phyloP scores from a whole-genome alignment of 1,139 yeast species.

The Zygoascus meyerae region DNA sequence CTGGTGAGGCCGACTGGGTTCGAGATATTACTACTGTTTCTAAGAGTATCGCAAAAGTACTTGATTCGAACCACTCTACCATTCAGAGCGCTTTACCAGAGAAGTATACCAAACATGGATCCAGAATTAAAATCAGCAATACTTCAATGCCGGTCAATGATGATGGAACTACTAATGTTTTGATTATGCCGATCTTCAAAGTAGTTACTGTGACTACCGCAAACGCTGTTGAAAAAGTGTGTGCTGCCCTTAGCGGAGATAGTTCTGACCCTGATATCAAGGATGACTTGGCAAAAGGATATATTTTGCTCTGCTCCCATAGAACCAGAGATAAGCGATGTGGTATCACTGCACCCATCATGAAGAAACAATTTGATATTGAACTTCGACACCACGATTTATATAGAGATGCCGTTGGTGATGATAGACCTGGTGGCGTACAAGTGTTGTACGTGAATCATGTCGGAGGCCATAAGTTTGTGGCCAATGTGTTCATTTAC shows the following conservation, averaged over 20 bases:
- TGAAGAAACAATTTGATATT: conserved; percentile 73
- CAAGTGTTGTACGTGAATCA: conserved; percentile 68
- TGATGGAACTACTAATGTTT: conserved; percentile 29
- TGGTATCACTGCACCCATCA: conserved; percentile 90
- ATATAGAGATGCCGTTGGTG: conserved; percentile 68
- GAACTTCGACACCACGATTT: conserved; percentile 64
- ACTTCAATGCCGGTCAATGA: conserved; percentile 29
- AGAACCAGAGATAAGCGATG: conserved; percentile 87
- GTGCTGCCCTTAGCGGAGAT: conserved; percentile 7
- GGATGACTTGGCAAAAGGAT: conserved; percentile 40
- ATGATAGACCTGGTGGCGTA: conserved; percentile 64
- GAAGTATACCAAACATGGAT: conserved; percentile 18
- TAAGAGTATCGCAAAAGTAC: conserved; percentile 47
- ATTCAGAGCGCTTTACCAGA: not conserved
- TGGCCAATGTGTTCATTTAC: conserved; percentile 81
- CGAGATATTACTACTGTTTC: conserved; percentile 60
- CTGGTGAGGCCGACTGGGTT: conserved; percentile 81
- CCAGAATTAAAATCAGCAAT: conserved; percentile 31
- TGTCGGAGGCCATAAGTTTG: conserved; percentile 92
- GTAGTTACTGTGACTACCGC: conserved; percentile 52
- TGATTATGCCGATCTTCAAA: conserved; percentile 74
- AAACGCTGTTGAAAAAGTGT: conserved; percentile 34
- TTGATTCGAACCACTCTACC: conserved; percentile 23
- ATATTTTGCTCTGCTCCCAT: conserved; percentile 80
- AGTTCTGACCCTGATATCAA: conserved; percentile 6